A percentile compares a stretch with the other conserved stretches of the same genome.
Evolutionary conservation across 1,139 yeast genomes (phyloP).

Genomic region (Arxiozyma slooffiae): DNA sequence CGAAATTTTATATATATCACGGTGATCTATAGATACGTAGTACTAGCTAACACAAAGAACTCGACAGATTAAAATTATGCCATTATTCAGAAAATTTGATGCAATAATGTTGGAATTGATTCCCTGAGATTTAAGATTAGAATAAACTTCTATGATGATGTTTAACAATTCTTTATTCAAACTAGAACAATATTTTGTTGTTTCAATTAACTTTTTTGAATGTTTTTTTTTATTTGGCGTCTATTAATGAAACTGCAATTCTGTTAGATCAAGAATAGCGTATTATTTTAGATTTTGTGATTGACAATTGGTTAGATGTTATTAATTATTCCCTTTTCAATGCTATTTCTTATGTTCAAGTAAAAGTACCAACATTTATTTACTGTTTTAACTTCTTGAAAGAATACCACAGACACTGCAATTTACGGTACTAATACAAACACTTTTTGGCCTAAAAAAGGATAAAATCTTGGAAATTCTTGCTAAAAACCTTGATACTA

Average conservation of each 20-base stretch:
- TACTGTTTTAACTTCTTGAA: conserved; percentile 66
- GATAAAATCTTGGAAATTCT: conserved; percentile 61
- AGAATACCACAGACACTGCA: conserved; percentile 41
- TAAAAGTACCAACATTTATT: conserved; percentile 79
- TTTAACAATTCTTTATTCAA: conserved; percentile 41
- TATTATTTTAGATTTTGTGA: conserved; percentile 55
- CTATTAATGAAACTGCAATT: conserved; percentile 42
- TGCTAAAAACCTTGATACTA: conserved; percentile 58
- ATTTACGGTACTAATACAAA: conserved; percentile 79
- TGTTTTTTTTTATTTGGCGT: conserved; percentile 57
- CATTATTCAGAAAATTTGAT: conserved; percentile 69
- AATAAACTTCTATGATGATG: conserved; percentile 62
- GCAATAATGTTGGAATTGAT: conserved; percentile 65
- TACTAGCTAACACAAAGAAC: conserved; percentile 62
- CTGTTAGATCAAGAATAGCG: conserved; percentile 58
- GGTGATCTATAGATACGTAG: conserved; percentile 70
- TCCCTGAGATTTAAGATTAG: conserved; percentile 53
- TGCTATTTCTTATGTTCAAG: conserved; percentile 63
- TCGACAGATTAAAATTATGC: conserved; percentile 55
- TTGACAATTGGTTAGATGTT: conserved; percentile 77
- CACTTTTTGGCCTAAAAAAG: conserved; percentile 56
- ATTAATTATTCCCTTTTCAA: conserved; percentile 86
- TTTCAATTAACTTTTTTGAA: conserved; percentile 44
- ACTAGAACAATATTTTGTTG: conserved; percentile 40
- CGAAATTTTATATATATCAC: conserved; percentile 52